These are phyloP conservation scores for Zymoseptoria brevis DNA, from an alignment of 2,329 filamentous ascomycete species.

Conservation along the genomic window DNA sequence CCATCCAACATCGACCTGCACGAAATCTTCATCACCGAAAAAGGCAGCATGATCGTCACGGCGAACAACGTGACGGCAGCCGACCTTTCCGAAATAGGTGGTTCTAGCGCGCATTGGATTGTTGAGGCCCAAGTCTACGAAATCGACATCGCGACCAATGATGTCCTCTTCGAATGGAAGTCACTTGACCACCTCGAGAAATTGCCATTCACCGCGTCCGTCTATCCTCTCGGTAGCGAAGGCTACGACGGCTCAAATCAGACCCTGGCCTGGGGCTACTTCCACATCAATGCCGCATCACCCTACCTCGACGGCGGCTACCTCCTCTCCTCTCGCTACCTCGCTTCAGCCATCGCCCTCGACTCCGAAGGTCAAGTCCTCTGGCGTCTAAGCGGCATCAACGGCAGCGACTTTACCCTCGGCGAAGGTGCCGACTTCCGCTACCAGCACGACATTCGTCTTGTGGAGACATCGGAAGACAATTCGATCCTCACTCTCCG, in stretches of 20 bases:
- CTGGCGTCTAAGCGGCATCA: slow-evolving; percentile 13
- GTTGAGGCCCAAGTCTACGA: slow-evolving; percentile 21
- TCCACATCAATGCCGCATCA: slow-evolving; percentile 16
- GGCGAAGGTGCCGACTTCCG: slow-evolving; percentile 12
- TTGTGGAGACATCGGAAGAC: neutral
- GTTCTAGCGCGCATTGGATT: slow-evolving; percentile 27
- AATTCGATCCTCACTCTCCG: slow-evolving; percentile 3
- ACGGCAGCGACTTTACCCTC: slow-evolving; percentile 9
- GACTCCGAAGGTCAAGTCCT: slow-evolving; percentile 9
- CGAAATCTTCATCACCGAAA: slow-evolving; percentile 28
- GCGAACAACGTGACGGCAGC: slow-evolving; percentile 23
- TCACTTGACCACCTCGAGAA: slow-evolving; percentile 31
- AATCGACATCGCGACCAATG: slow-evolving; percentile 31
- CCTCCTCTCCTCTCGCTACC: slow-evolving; percentile 16
- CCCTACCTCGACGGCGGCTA: slow-evolving; percentile 13
- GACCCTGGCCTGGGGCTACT: slow-evolving; percentile 16
- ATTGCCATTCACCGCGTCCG: slow-evolving; percentile 25
- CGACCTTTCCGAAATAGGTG: slow-evolving; percentile 25
- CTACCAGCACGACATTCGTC: slow-evolving; percentile 18
- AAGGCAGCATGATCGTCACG: slow-evolving; percentile 28
- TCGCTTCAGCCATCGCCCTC: slow-evolving; percentile 14
- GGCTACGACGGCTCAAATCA: slow-evolving; percentile 12
- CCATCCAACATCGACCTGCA: slow-evolving; percentile 26
- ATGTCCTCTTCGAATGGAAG: slow-evolving; percentile 32
- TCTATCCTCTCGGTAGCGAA: slow-evolving; percentile 19